Evolutionary conservation across 2,329 filamentous ascomycete genomes (phyloP), one percentile per base, ranked within the genome.

Genomic region (Calycina marina): DNA sequence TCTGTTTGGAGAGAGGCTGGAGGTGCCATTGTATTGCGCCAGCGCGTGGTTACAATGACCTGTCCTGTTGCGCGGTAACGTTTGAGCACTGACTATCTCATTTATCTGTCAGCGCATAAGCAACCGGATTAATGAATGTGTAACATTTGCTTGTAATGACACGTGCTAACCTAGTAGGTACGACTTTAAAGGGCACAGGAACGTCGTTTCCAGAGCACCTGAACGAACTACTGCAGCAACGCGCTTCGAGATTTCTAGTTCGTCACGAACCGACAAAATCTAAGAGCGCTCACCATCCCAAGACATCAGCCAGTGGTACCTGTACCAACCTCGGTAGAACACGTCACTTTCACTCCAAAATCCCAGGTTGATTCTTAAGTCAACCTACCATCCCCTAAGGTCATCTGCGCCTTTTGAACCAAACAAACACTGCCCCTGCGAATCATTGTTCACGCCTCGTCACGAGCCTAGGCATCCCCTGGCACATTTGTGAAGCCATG

Each of bases 161-260:
- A 52, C 47, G 49, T 53, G 49, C 50, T 53, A 39, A 52, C 47
- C 41, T 45, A 43, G 42, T 47, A 51, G 44, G 46, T 50, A 37
- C 43, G 26, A 46, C 46, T 42, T 34, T 17, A 43, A 39, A 44
- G 37, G 40, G 38, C 43, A 46, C 43, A 46, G 41, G 48, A 50
- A 49, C 46, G 42, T 46, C 47, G 40, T 44, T 41, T 46, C 41
- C 37, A 45, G 39, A 38, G 38, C 31, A 39, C 36, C 32, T 43
- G 39, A 41, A 38, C 36, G 39, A 46, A 50, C 45, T 48, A 47
- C 49, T 50, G 48, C 48, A 51, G 41, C 41, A 37, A 42, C 43
- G 46, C 48, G 48, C 42, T 46, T 50, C 44, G 40, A 50, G 46
- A 46, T 43, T 28, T 35, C 38, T 25, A 33, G 36, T 29, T 38